A percentile compares a stretch with the other conserved stretches of the same genome.
Conservation (phyloP, 148 eudicot genomes). For the Camellia granthamiana region DNA sequence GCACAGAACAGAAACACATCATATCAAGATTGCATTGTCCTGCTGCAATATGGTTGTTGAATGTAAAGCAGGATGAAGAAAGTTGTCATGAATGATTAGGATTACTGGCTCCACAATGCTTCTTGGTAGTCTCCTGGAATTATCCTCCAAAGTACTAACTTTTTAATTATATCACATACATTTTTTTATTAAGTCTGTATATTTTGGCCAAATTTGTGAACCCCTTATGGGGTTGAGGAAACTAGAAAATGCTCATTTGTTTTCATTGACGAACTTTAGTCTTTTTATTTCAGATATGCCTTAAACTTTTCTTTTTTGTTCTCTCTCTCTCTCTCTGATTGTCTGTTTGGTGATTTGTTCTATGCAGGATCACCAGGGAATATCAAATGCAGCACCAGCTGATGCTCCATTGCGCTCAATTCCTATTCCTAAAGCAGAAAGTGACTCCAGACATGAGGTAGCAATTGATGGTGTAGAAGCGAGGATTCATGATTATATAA, state of each 20-base stretch:
- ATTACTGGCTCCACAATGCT: constrained; percentile 5
- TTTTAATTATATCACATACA: neutral
- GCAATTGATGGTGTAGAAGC: constrained; percentile 41
- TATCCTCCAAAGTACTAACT: neutral
- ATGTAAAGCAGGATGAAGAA: neutral
- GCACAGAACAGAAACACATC: neutral
- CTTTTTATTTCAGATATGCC: constrained; percentile 8
- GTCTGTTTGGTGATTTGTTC: constrained; percentile 3
- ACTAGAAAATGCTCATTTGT: neutral
- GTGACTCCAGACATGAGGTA: constrained; percentile 26
- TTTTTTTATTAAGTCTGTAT: neutral
- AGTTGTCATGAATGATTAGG: neutral
- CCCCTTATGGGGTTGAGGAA: neutral
- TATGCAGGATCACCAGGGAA: constrained; percentile 84
- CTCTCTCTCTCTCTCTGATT: neutral
- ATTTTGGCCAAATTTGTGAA: neutral
- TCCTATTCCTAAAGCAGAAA: constrained; percentile 35
- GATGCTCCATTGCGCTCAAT: constrained; percentile 76
- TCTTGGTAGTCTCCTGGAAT: neutral
- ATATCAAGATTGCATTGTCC: neutral
- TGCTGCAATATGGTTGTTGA: neutral
- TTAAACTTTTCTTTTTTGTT: neutral
- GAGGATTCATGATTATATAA: constrained; percentile 83
- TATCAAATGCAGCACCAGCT: constrained; percentile 85
- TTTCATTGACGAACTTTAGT: neutral